phyloP scores from a whole-genome alignment of 1,139 yeast species.

The Candida anutae region DNA sequence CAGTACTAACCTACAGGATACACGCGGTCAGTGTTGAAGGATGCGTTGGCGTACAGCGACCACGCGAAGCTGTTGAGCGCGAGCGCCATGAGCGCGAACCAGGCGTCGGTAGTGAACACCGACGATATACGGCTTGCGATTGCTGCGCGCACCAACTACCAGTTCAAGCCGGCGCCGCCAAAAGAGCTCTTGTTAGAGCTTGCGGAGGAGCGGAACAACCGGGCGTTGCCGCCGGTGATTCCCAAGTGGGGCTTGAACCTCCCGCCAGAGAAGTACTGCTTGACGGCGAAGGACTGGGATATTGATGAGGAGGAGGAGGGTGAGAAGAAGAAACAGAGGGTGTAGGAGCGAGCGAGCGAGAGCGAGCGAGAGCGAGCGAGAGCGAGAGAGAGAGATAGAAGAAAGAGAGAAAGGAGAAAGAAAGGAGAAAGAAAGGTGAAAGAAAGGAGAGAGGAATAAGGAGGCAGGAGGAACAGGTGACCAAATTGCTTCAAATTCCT shows the following conservation, averaged over 20 bases:
- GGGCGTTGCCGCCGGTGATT: constrained; percentile 85
- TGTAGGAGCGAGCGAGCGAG: constrained; percentile 2
- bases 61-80: constrained; percentile 48
- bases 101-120: constrained; percentile 54
- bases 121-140: constrained; percentile 91
- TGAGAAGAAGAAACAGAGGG: constrained; percentile 4
- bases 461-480: no score
- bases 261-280: constrained; percentile 96
- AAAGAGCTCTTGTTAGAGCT: constrained; percentile 83
- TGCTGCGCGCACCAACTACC: constrained; percentile 88
- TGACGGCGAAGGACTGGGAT: constrained; percentile 77
- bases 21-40: constrained; percentile 78
- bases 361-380: no score
- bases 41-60: constrained; percentile 83
- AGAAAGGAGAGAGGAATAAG: no score
- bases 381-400: no score
- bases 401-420: no score
- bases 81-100: constrained; percentile 25
- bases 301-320: constrained; percentile 28
- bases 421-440: no score
- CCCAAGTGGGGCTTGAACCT: constrained; percentile 89
- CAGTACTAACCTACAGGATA: no score
- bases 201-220: constrained; percentile 86
- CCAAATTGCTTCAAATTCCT: no score
- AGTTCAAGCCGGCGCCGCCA: constrained; percentile 93